Base-by-base conservation (phyloP, 2,329 filamentous ascomycete genomes). In the Plectosphaerella plurivora region DNA sequence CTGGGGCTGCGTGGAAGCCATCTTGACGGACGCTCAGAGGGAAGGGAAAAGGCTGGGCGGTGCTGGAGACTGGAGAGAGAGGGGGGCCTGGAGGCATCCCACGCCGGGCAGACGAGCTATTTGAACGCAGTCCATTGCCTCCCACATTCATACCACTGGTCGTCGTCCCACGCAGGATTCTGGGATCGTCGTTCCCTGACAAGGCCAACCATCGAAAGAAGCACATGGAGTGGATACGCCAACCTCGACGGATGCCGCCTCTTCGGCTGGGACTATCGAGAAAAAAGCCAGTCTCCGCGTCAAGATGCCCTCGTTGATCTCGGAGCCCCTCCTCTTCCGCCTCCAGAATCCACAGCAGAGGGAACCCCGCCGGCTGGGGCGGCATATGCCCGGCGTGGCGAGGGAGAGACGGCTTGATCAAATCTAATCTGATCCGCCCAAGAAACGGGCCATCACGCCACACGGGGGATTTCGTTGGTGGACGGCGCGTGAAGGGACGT, bases 371-470 rank as follows among this genome's bases (percentile, higher is more conserved):
- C 45, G 45, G 45, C n/a, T 35, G n/a, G 15, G n/a, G 24, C 24
- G 45, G 24, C 28, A 24, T 1, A 16, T 10, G 16, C 15, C 37
- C 10, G 18, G 15, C 12, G 18, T 44, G n/a, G 41, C 57, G 42
- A 59, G 57, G 45, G 57, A 44, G 15, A 54, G 20, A 11, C 55
- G 48, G 42, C 49, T 44, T 16, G 45, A 51, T 51, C 49, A 51
- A 54, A 54, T 54, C 53, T 54, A 51, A 54, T 54, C 53, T 49
- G 53, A 54, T 54, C 49, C 53, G 49, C 46, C 35, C 25, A n/a
- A n/a, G 25, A 3, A 8, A 14, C 45, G 14, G 25, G n/a, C n/a
- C 15, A 36, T 47, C 25, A 47, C 45, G 45, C 45, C 45, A 47
- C 44, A 45, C 24, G 44, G 44, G 20, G n/a, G 12, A 9, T 46